Conservation (phyloP, 1,139 yeast genomes). For the Eremothecium cymbalariae region DNA sequence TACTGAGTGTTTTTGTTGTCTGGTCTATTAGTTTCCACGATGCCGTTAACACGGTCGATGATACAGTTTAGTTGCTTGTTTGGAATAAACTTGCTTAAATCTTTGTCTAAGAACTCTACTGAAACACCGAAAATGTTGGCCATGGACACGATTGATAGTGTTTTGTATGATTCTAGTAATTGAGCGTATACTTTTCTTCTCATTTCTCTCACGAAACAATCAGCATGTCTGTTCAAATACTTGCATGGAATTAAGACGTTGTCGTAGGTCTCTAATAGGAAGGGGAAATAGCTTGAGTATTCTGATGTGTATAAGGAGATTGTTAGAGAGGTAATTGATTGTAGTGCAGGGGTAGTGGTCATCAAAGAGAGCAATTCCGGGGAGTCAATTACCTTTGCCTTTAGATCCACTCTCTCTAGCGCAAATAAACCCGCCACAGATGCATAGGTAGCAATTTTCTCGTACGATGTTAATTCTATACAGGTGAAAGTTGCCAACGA, state of each 20-base stretch:
- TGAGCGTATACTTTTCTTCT: conserved; percentile 94
- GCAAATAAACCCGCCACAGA: conserved; percentile 78
- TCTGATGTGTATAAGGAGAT: conserved; percentile 86
- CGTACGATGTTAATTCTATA: conserved; percentile 85
- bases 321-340: conserved; percentile 76
- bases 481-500: conserved; percentile 93
- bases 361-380: conserved; percentile 84
- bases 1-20: conserved; percentile 94
- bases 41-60: conserved; percentile 91
- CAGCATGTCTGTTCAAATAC: conserved; percentile 70
- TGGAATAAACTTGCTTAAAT: conserved; percentile 84
- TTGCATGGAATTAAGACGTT: conserved; percentile 64
- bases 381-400: conserved; percentile 78
- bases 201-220: conserved; percentile 82
- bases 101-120: conserved; percentile 72
- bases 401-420: conserved; percentile 76
- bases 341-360: conserved; percentile 63
- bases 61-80: conserved; percentile 91
- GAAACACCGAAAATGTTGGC: conserved; percentile 87
- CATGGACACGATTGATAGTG: conserved; percentile 84
- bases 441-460: conserved; percentile 83
- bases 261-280: conserved; percentile 71
- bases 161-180: conserved; percentile 86
- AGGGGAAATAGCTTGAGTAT: conserved; percentile 71
- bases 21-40: conserved; percentile 91